Percentiles rank a stretch among this genome's conserved stretches.
Conservation (phyloP, 257 asterid genomes). For the Striga asiatica region DNA sequence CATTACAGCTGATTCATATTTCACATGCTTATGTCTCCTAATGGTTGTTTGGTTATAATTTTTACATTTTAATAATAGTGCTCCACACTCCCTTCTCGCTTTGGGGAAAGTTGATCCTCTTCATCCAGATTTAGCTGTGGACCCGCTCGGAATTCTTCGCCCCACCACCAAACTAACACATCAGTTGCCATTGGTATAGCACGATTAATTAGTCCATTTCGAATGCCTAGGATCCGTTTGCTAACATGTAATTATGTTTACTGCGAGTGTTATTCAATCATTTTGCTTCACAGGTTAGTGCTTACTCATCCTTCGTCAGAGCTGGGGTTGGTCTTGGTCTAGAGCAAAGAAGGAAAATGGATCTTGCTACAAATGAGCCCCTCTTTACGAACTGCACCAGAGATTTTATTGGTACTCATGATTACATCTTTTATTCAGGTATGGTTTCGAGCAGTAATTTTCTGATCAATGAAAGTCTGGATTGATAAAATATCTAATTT, state of each 20-base stretch:
- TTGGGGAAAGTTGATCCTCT: conserved; percentile 88
- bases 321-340: conserved; percentile 54
- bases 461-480: not conserved
- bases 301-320: conserved; percentile 91
- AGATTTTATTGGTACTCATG: conserved; percentile 90
- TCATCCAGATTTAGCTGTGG: conserved; percentile 74
- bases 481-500: conserved; percentile 4
- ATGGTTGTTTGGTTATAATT: too few species aligned
- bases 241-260: not conserved
- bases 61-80: conserved; percentile 36
- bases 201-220: not conserved
- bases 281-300: conserved; percentile 65
- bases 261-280: not conserved
- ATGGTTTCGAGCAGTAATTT: conserved; percentile 2
- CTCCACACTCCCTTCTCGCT: conserved; percentile 93
- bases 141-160: conserved; percentile 83
- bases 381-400: conserved; percentile 86
- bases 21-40: conserved; percentile 3
- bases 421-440: conserved; percentile 97
- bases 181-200: conserved; percentile 80
- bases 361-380: conserved; percentile 83
- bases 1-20: conserved; percentile 6
- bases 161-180: conserved; percentile 68
- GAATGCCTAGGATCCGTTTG: not conserved
- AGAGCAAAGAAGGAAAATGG: conserved; percentile 89